These are phyloP conservation scores for Blastobotrys aristatus DNA, from an alignment of 1,139 yeast species.

Conservation along the genomic window DNA sequence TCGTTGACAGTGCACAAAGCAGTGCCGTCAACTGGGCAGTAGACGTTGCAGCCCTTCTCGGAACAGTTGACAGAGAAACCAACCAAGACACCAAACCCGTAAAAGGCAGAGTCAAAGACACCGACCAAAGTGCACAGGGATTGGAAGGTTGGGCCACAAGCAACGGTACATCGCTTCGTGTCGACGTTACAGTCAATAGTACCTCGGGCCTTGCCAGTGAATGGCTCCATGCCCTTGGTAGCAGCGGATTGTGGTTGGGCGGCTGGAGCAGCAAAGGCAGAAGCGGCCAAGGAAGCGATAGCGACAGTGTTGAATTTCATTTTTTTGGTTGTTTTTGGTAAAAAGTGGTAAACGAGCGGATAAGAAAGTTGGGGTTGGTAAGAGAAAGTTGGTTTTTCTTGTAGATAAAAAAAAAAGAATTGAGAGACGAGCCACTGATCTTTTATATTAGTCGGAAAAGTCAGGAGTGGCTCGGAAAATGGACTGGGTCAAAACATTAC, in stretches of 20 bases:
- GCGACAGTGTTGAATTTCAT: constrained; percentile 1
- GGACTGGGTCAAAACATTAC: too few relatives aligned
- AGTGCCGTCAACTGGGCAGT: constrained; percentile 19
- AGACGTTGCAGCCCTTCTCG: constrained; percentile 17
- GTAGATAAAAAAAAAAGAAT: too few relatives aligned
- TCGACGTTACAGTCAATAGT: constrained; percentile 16
- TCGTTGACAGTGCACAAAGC: constrained; percentile 17
- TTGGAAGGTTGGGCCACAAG: constrained; percentile 14
- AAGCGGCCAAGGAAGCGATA: background rate
- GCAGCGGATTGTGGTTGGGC: background rate
- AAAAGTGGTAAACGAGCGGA: background rate
- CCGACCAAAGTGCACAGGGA: constrained; percentile 14
- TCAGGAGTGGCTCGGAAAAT: too few relatives aligned
- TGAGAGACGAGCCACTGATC: background rate
- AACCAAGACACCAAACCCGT: constrained; percentile 18
- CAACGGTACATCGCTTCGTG: constrained; percentile 16
- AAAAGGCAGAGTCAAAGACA: constrained; percentile 18
- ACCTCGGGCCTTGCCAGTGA: constrained; percentile 3
- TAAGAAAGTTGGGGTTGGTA: too few relatives aligned
- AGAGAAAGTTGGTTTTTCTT: too few relatives aligned
- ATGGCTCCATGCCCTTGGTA: background rate
- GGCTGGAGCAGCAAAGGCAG: constrained; percentile 2
- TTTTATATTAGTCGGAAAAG: too few relatives aligned
- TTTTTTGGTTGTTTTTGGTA: background rate
- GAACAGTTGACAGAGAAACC: constrained; percentile 18